Evolutionary conservation across 805 yeast species (phyloP).

Genomic region (Millerozyma miso): DNA sequence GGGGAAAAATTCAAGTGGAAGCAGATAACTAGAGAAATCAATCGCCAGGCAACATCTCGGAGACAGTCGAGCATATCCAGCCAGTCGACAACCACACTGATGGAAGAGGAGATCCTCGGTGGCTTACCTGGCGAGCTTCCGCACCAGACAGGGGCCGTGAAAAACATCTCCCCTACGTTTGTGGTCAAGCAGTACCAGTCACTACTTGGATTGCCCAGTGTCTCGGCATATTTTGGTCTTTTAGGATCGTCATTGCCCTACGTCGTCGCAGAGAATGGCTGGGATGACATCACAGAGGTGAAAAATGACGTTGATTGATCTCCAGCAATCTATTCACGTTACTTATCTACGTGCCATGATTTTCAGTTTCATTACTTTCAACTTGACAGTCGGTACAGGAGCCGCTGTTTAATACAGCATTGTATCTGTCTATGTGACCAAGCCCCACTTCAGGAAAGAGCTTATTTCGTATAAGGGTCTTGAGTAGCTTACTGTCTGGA

Average conservation of each 20-base stretch:
- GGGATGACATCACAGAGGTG: slow-evolving; percentile 30
- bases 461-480: slow-evolving; percentile 58
- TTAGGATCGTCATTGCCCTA: slow-evolving; percentile 54
- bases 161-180: slow-evolving; percentile 48
- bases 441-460: slow-evolving; percentile 51
- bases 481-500: slow-evolving; percentile 80
- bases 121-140: neutral
- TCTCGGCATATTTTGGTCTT: slow-evolving; percentile 34
- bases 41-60: slow-evolving; percentile 13
- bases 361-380: slow-evolving; percentile 1
- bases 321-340: too few relatives aligned
- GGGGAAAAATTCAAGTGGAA: slow-evolving; percentile 62
- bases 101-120: slow-evolving; percentile 1
- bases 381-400: neutral
- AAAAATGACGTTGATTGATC: slow-evolving; percentile 8
- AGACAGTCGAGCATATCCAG: slow-evolving; percentile 6
- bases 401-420: slow-evolving; percentile 3
- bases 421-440: slow-evolving; percentile 58
- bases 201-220: slow-evolving; percentile 52
- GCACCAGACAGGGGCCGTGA: slow-evolving; percentile 12
- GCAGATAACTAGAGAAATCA: slow-evolving; percentile 43
- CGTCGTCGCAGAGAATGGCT: slow-evolving; percentile 42
- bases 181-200: slow-evolving; percentile 53
- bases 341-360: neutral
- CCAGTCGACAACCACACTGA: neutral